These are phyloP conservation scores for Colletotrichum chrysophilum DNA, from an alignment of 2,329 filamentous ascomycete species.

Conservation along the genomic window DNA sequence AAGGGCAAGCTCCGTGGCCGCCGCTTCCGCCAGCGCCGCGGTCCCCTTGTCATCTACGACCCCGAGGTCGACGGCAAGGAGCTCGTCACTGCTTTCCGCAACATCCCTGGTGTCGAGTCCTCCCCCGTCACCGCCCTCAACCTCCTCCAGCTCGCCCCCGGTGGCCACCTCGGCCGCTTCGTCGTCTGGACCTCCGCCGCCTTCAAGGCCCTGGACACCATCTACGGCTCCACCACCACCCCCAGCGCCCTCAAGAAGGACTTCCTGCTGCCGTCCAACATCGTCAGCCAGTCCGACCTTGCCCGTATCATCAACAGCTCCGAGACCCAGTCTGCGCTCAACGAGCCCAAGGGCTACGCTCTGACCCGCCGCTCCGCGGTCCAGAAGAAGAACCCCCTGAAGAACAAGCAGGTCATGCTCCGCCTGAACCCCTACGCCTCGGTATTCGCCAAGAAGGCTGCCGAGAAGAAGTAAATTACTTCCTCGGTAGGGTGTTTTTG, in stretches of 20 bases:
- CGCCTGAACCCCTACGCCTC: slow-evolving; percentile 98
- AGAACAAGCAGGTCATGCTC: slow-evolving; percentile 98
- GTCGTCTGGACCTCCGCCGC: slow-evolving; percentile 98
- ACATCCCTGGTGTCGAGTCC: slow-evolving; percentile 98
- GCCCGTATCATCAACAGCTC: slow-evolving; percentile 98
- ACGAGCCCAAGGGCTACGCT: slow-evolving; percentile 87
- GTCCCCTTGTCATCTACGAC: slow-evolving; percentile 97
- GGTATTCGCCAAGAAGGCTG: slow-evolving; percentile 79
- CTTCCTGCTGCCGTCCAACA: slow-evolving; percentile 93
- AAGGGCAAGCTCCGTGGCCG: slow-evolving; percentile 99
- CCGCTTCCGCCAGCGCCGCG: slow-evolving; percentile 96
- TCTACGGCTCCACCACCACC: slow-evolving; percentile 93
- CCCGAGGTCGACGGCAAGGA: slow-evolving; percentile 94
- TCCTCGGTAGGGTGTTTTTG: slow-evolving; percentile 1
- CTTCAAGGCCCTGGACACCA: slow-evolving; percentile 93
- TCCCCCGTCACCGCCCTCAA: slow-evolving; percentile 92
- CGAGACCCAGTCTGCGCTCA: slow-evolving; percentile 96
- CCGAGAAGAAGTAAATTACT: slow-evolving; percentile 50
- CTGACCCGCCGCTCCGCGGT: slow-evolving; percentile 88
- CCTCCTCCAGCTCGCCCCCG: slow-evolving; percentile 98
- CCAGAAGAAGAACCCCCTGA: slow-evolving; percentile 99
- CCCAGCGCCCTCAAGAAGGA: slow-evolving; percentile 97
- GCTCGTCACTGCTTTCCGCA: slow-evolving; percentile 94
- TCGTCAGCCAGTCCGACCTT: slow-evolving; percentile 94
- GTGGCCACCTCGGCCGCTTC: slow-evolving; percentile 98